Evolutionary conservation across 2,329 filamentous ascomycete species (phyloP), one percentile per base, ranked within the genome.

Genomic region (Botryotinia narcissicola): DNA sequence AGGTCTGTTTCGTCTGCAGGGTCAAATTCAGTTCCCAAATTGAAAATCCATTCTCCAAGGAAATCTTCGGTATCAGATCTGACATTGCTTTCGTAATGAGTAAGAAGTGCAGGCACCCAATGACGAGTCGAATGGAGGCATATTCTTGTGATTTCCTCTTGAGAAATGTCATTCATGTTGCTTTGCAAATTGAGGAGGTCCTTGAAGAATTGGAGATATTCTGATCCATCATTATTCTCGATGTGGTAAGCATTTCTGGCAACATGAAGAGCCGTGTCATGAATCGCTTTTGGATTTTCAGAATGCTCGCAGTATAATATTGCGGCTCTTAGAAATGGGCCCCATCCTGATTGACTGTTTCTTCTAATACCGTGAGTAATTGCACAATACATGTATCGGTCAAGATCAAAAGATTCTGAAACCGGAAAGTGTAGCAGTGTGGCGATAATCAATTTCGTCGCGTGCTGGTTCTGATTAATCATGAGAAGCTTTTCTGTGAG

Each of bases 401-500:
- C 88, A 80, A 90, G 85, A 61, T 89, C 88, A 80, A 90, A 85
- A 25, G 46, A 20, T 25, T 60, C 44, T 10, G 83, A 81, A 72
- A 87, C 86, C 32, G 87, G 82, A n/a, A 76, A 80, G 32, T 83
- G 81, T 60, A 92, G 82, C 51, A 94, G 84, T 5, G 85, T 83
- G 54, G 81, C 82, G 67, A 94, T 80, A 70, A 94, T 91, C 20
- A 82, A 83, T 68, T 87, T 84, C 2, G 87, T 89, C 3, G 84
- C 83, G 2, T 79, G 75, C 0, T 82, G 81, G 71, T 89, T 90
- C 78, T 91, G 87, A 75, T 91, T 86, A 67, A 92, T 84, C 32
- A 84, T 83, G 42, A 94, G 84, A 40, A 94, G 84, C 79, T 92
- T 93, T 78, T 90, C 89, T 37, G 91, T 80, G 70, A 92, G 89